Base-by-base conservation (phyloP, 1,284 basidiomycete genomes). In the Porodaedalea pini region DNA sequence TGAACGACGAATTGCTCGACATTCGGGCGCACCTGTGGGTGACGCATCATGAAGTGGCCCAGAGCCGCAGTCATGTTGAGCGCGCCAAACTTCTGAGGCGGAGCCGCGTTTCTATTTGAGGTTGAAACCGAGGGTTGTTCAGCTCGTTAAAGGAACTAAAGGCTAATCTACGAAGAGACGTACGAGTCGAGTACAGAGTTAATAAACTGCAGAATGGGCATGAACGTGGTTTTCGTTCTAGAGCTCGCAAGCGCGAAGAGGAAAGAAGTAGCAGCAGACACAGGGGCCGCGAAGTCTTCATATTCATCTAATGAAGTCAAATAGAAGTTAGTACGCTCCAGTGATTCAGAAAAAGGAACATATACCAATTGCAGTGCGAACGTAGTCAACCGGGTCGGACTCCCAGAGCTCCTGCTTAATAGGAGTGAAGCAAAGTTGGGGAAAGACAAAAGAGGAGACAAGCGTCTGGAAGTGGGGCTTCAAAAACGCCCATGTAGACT, bases 401-500 rank as follows among this genome's bases (percentile, higher is more conserved):
- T 85, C 79, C 88, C 91, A 94, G 13, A 86, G 74, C 50, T 83
- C 78, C 64, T 84, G 76, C 66, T 85, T 85, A 0, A 78, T 71
- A 8, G 82, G 72, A 19, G 82, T 88, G 73, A 93, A 92, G 34
- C 83, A 87, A 19, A 94, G 78, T 64, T 90, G 86, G n/a, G 92
- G 90, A 76, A 92, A 94, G 6, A 90, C 83, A 65, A 92, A 92
- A 37, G 77, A 79, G 11, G 86, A 82, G 15, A 93, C 80, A 4
- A 94, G 79, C 3, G 73, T 82, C 66, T 88, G 77, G 48, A 88
- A 82, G 64, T 92, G 91, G 19, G 91, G 90, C 69, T 92, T 93
- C 66, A 94, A 78, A 36, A 90, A 77, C 1, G 78, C 74, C 91
- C 92, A 94, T 2, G 90, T 94, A 15, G 88, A 81, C 67, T 91